phyloP scores from a whole-genome alignment of 768 basidiomycete species.

The Piloderma croceum region DNA sequence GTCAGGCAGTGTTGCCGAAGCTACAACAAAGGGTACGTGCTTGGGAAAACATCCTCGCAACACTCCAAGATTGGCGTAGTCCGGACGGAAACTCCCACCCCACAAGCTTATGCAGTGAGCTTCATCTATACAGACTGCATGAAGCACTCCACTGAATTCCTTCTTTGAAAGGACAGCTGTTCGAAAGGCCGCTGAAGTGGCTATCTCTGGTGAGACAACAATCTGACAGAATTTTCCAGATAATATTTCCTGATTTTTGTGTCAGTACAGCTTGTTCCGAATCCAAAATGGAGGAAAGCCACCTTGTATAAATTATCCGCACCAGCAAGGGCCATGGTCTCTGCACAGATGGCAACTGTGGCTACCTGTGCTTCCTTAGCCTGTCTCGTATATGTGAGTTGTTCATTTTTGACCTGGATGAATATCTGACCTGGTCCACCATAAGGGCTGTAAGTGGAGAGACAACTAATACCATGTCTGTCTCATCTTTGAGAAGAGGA shows the following conservation, averaged over 20 bases:
- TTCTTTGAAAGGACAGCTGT: conserved; percentile 15
- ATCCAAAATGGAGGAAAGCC: not conserved
- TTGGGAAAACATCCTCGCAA: conserved; percentile 11
- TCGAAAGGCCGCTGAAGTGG: conserved; percentile 19
- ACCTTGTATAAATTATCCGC: not conserved
- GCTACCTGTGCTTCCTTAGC: not conserved
- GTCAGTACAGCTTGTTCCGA: conserved; percentile 1
- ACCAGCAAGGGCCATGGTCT: not conserved
- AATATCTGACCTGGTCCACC: conserved; percentile 19
- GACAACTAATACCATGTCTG: conserved; percentile 19
- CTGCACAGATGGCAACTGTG: not conserved
- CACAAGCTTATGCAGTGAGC: conserved; percentile 15
- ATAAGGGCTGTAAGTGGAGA: conserved; percentile 22
- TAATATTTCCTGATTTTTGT: conserved; percentile 6
- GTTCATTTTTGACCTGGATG: not conserved
- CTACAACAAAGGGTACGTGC: conserved; percentile 10
- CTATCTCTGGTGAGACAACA: conserved; percentile 24
- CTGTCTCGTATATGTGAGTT: not conserved
- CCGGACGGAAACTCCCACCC: conserved; percentile 12
- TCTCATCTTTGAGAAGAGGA: conserved; percentile 1
- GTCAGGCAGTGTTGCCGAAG: conserved; percentile 12
- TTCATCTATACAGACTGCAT: conserved; percentile 23
- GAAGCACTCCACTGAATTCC: conserved; percentile 10
- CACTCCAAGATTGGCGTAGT: conserved; percentile 11
- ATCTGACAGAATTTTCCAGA: conserved; percentile 17